Percentiles rank a stretch among this genome's conserved stretches.
Evolutionary conservation across 192 early-diverging fungal genomes (phyloP).

Genomic region (Mortierella alpina): DNA sequence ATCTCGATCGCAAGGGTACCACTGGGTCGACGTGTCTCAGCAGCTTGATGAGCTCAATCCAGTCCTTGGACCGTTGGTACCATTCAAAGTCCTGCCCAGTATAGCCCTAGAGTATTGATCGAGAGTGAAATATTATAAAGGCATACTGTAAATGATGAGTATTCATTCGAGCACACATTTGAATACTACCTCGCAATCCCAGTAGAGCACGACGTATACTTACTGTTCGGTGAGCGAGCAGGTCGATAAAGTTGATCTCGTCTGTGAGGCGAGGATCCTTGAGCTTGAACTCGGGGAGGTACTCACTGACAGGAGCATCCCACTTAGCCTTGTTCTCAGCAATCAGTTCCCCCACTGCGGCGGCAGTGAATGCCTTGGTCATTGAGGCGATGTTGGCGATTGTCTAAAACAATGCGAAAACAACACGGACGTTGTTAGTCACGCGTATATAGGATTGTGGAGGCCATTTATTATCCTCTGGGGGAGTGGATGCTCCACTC

Average conservation of each 20-base stretch:
- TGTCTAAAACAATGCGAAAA: constrained; percentile 18
- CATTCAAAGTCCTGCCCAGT: constrained; percentile 11
- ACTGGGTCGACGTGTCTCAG: constrained; percentile 17
- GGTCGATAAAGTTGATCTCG: constrained; percentile 22
- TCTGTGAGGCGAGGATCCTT: constrained; percentile 15
- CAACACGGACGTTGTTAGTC: constrained; percentile 14
- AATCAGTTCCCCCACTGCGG: constrained; percentile 22
- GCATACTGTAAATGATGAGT: constrained; percentile 5
- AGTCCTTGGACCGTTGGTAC: constrained; percentile 12
- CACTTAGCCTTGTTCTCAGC: constrained; percentile 25
- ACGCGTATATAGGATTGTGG: not conserved
- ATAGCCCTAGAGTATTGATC: constrained; percentile 19
- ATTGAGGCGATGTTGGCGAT: constrained; percentile 18
- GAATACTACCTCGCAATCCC: constrained; percentile 13
- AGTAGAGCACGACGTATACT: constrained; percentile 12
- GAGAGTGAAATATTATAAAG: constrained; percentile 8
- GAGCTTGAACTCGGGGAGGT: constrained; percentile 23
- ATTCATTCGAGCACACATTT: constrained; percentile 3
- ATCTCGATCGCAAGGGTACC: constrained; percentile 17
- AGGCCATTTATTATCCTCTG: not conserved
- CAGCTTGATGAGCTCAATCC: constrained; percentile 17
- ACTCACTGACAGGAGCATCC: constrained; percentile 22
- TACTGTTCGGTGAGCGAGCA: constrained; percentile 29
- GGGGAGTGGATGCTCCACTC: not conserved
- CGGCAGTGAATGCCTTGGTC: constrained; percentile 27